phyloP scores from a whole-genome alignment of 495 filamentous ascomycete species.

The Neurospora terricola region DNA sequence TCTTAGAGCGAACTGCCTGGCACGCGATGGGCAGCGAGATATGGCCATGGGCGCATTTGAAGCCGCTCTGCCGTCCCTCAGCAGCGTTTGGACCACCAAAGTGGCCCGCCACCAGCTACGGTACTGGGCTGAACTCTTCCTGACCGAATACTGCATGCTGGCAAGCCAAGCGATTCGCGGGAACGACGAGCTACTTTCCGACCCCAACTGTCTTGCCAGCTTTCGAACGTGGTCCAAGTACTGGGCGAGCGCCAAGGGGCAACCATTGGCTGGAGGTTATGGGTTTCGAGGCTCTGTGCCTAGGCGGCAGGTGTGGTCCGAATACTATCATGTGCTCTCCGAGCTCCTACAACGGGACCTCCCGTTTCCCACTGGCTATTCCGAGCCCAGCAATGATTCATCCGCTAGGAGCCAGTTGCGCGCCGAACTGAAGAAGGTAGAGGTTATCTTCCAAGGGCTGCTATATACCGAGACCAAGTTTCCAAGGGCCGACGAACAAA shows the following conservation, averaged over 20 bases:
- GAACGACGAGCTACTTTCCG: conserved; percentile 32
- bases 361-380: conserved; percentile 37
- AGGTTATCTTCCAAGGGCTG: conserved; percentile 61
- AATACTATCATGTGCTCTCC: conserved; percentile 70
- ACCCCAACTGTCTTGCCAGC: conserved; percentile 38
- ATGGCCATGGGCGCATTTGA: conserved; percentile 56
- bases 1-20: conserved; percentile 62
- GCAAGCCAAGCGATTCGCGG: conserved; percentile 45
- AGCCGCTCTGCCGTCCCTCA: conserved; percentile 51
- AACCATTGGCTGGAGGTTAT: conserved; percentile 30
- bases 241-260: conserved; percentile 37
- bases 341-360: conserved; percentile 46
- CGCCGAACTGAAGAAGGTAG: conserved; percentile 63
- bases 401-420: conserved; percentile 55
- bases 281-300: conserved; percentile 38
- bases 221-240: conserved; percentile 56
- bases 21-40: conserved; percentile 37
- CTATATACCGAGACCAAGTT: conserved; percentile 68
- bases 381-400: conserved; percentile 25
- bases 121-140: conserved; percentile 67
- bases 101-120: conserved; percentile 48
- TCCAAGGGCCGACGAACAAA: conserved; percentile 67
- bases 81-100: conserved; percentile 30
- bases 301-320: conserved; percentile 59
- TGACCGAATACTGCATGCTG: conserved; percentile 61